Percentiles rank a stretch among this genome's conserved stretches.
phyloP scores from a whole-genome alignment of 805 yeast genomes.

The Ogataea degrootiae region DNA sequence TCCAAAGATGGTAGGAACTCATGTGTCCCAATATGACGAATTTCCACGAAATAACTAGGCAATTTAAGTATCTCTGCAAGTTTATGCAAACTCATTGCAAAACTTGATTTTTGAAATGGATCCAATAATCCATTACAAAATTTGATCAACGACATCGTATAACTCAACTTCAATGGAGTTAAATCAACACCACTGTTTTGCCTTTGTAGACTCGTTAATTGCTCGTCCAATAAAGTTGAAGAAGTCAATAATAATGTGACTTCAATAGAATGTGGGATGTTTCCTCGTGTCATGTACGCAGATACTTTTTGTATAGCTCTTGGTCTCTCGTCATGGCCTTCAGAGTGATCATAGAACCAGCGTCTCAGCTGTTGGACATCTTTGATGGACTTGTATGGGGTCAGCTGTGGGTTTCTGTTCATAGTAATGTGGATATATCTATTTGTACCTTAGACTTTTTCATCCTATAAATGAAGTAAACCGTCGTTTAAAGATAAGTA shows the following conservation, averaged over 20 bases:
- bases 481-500: too few relatives aligned
- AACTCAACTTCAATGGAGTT: constrained; percentile 43
- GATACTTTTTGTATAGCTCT: constrained; percentile 50
- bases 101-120: constrained; percentile 73
- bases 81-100: constrained; percentile 72
- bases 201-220: constrained; percentile 1
- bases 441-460: too few relatives aligned
- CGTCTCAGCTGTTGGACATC: constrained; percentile 44
- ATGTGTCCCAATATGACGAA: constrained; percentile 89
- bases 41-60: constrained; percentile 82
- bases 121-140: constrained; percentile 91
- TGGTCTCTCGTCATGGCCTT: constrained; percentile 19
- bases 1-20: constrained; percentile 72
- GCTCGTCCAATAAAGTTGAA: constrained; percentile 40
- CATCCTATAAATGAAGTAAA: too few relatives aligned
- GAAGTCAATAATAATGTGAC: constrained; percentile 56
- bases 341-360: constrained; percentile 46
- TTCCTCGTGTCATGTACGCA: constrained; percentile 55
- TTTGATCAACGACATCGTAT: constrained; percentile 70
- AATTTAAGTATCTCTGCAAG: constrained; percentile 65
- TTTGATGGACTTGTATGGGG: constrained; percentile 31
- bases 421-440: constrained; percentile 1
- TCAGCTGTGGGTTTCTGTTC: constrained; percentile 15
- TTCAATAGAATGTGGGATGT: constrained; percentile 68
- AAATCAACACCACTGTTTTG: constrained; percentile 23